Percentiles rank a stretch among this genome's conserved stretches.
phyloP scores from a whole-genome alignment of 2,329 filamentous ascomycete species.

The Elsinoe necatrix region DNA sequence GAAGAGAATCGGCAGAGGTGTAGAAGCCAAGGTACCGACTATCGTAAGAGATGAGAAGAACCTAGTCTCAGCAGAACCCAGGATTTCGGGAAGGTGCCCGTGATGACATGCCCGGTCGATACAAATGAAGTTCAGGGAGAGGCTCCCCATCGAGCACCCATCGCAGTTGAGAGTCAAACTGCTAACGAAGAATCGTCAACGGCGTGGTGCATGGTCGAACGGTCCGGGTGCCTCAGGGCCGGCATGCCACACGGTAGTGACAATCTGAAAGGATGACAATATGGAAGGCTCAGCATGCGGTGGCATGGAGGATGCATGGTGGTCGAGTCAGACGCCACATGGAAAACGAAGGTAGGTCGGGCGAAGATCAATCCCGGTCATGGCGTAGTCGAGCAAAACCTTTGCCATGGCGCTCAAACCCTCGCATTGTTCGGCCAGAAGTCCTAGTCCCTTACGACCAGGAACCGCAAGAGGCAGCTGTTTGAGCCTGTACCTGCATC shows the following conservation, averaged over 20 bases:
- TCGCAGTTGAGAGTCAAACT: slow-evolving; percentile 8
- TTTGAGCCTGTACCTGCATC: background rate
- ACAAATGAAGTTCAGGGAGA: background rate
- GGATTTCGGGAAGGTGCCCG: background rate
- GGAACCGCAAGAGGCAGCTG: background rate
- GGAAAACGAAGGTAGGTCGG: background rate
- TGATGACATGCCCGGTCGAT: background rate
- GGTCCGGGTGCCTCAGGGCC: background rate
- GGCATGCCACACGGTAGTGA: background rate
- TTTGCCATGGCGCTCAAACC: slow-evolving; percentile 2
- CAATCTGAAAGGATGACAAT: background rate
- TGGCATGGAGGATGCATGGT: background rate
- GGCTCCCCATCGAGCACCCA: background rate
- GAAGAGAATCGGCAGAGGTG: background rate
- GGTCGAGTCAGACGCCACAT: slow-evolving; percentile 3
- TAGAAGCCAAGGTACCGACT: background rate
- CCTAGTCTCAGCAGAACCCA: background rate
- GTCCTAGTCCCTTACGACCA: background rate
- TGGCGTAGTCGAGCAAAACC: background rate
- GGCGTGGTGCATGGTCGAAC: slow-evolving; percentile 8
- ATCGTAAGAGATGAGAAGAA: slow-evolving; percentile 2
- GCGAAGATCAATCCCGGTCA: background rate
- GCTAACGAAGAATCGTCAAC: slow-evolving; percentile 2
- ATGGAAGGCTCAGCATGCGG: background rate
- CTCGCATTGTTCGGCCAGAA: slow-evolving; percentile 4